A percentile compares a stretch with the other conserved stretches of the same genome.
Evolutionary conservation across 768 basidiomycete genomes (phyloP).

Genomic region (Cystoderma amianthinum): DNA sequence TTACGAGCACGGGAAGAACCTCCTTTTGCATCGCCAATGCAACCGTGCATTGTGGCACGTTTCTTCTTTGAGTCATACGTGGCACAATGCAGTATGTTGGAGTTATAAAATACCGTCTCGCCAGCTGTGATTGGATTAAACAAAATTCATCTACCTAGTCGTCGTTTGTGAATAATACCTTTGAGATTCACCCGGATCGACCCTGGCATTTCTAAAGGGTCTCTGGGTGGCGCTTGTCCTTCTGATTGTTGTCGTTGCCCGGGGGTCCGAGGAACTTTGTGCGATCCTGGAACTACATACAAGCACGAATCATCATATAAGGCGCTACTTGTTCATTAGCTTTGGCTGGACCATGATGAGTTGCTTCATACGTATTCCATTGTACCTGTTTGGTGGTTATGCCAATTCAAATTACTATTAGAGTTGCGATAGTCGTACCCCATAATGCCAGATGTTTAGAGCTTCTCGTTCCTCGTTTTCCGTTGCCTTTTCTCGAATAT

Average conservation of each 20-base stretch:
- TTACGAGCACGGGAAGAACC: slow-evolving; percentile 62
- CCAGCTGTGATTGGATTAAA: slow-evolving; percentile 38
- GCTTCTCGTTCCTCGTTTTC: slow-evolving; percentile 54
- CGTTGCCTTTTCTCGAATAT: slow-evolving; percentile 51
- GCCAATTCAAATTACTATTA: neutral
- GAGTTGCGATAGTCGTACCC: slow-evolving; percentile 38
- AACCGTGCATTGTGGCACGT: slow-evolving; percentile 67
- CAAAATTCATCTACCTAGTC: neutral
- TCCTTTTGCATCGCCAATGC: slow-evolving; percentile 55
- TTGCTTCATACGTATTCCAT: slow-evolving; percentile 65
- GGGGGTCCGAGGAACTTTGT: slow-evolving; percentile 46
- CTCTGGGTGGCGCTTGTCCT: slow-evolving; percentile 37
- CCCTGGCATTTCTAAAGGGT: slow-evolving; percentile 70
- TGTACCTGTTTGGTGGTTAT: slow-evolving; percentile 43
- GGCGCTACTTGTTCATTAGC: slow-evolving; percentile 32
- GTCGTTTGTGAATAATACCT: slow-evolving; percentile 27
- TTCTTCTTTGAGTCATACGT: slow-evolving; percentile 41
- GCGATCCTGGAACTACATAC: slow-evolving; percentile 64
- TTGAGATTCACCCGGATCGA: slow-evolving; percentile 41
- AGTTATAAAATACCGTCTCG: slow-evolving; percentile 76
- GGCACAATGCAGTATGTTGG: slow-evolving; percentile 73
- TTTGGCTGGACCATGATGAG: neutral
- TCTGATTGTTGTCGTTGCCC: slow-evolving; percentile 52
- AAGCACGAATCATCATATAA: slow-evolving; percentile 65
- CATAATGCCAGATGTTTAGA: slow-evolving; percentile 55